These are phyloP conservation scores for Cicer arietinum DNA, from an alignment of 306 rosid species.

Conservation along the genomic window DNA sequence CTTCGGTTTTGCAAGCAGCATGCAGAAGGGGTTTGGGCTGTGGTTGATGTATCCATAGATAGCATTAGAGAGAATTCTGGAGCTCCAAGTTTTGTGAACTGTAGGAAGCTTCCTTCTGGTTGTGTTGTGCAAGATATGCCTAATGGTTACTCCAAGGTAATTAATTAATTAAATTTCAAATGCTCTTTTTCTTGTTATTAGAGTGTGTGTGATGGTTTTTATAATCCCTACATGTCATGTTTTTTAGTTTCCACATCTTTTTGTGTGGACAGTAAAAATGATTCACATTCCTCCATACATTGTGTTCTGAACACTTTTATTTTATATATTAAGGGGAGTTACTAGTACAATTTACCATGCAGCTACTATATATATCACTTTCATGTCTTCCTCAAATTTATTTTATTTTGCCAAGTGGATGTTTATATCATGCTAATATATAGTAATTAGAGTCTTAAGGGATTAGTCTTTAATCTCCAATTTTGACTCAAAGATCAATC, in stretches of 20 bases:
- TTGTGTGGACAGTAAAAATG: constrained; percentile 42
- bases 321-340: neutral
- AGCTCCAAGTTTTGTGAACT: constrained; percentile 57
- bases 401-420: constrained; percentile 44
- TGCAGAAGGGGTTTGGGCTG: constrained; percentile 96
- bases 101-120: constrained; percentile 95
- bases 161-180: neutral
- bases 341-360: constrained; percentile 32
- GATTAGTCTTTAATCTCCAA: too few relatives aligned
- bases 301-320: constrained; percentile 24
- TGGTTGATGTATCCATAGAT: constrained; percentile 85
- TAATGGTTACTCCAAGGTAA: constrained; percentile 96
- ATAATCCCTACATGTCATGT: constrained; percentile 18
- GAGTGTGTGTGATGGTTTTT: neutral
- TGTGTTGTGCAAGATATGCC: constrained; percentile 99
- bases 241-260: constrained; percentile 21
- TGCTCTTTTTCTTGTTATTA: constrained; percentile 7
- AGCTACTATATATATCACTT: constrained; percentile 10
- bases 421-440: neutral
- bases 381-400: constrained; percentile 35
- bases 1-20: constrained; percentile 94
- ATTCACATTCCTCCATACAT: constrained; percentile 39
- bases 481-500: too few relatives aligned
- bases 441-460: neutral
- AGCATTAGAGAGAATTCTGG: constrained; percentile 65